Evolutionary conservation across 768 basidiomycete genomes (phyloP).

Genomic region (Rhodotorula toruloides): DNA sequence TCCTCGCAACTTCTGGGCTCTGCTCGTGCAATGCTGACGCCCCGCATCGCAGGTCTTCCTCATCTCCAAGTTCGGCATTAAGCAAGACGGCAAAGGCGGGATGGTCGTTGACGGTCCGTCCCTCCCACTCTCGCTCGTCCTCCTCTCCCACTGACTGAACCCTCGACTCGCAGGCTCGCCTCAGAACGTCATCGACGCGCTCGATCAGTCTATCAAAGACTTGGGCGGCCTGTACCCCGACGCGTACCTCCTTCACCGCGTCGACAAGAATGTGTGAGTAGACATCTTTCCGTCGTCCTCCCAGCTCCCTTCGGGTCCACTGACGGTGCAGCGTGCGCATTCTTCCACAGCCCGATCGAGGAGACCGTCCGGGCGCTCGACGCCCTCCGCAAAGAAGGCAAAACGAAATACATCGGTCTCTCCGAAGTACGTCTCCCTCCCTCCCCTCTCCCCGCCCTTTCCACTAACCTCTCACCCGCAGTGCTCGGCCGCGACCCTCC

Average conservation of each 20-base stretch:
- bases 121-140: not conserved
- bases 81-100: not conserved
- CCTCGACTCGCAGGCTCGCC: too few relatives aligned
- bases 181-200: too few relatives aligned
- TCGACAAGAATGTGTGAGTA: constrained; percentile 9
- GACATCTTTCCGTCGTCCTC: not conserved
- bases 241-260: constrained; percentile 11
- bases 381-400: constrained; percentile 55
- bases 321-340: not conserved
- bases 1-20: not conserved
- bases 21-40: not conserved
- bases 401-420: constrained; percentile 59
- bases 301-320: not conserved
- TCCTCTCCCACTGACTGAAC: not conserved
- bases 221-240: constrained; percentile 16
- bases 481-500: constrained; percentile 50
- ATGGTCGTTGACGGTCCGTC: not conserved
- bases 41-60: not conserved
- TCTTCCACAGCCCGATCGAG: too few relatives aligned
- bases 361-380: constrained; percentile 48
- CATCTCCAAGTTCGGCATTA: constrained; percentile 16
- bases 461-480: not conserved
- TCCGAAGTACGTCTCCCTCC: constrained; percentile 52
- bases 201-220: constrained; percentile 10
- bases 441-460: not conserved